Conservation (phyloP, 371 early-diverging fungal genomes). For the Mortierella sp. region DNA sequence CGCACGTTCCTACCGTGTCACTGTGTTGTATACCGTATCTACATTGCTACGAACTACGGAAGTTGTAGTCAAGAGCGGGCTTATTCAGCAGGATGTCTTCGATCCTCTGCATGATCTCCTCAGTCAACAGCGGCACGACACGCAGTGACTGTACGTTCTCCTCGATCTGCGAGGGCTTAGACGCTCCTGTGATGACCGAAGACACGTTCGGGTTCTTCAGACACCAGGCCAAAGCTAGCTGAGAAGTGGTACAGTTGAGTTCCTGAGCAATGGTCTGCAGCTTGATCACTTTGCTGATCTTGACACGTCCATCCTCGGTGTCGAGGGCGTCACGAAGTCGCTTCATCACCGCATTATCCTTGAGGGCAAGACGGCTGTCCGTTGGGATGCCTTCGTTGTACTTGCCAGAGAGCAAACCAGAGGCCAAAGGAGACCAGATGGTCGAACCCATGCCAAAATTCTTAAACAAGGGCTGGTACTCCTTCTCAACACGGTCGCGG, state of each 20-base stretch:
- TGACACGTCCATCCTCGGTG: conserved; percentile 71
- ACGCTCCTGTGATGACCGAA: conserved; percentile 79
- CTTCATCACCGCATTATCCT: conserved; percentile 73
- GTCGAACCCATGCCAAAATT: conserved; percentile 80
- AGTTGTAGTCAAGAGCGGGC: conserved; percentile 74
- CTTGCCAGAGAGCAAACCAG: conserved; percentile 83
- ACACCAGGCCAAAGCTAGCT: conserved; percentile 89
- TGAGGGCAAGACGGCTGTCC: conserved; percentile 75
- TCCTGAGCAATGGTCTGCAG: conserved; percentile 69
- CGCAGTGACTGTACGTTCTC: conserved; percentile 79
- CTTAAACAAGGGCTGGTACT: conserved; percentile 80
- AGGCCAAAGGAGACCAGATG: conserved; percentile 86
- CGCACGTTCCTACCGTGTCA: no score
- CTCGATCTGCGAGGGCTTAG: conserved; percentile 75
- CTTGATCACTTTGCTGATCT: conserved; percentile 60
- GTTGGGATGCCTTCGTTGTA: conserved; percentile 82
- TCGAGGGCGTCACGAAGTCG: conserved; percentile 68
- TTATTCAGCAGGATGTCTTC: conserved; percentile 78
- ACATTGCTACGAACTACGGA: conserved; percentile 60
- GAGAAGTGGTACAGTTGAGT: conserved; percentile 76
- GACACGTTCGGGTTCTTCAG: conserved; percentile 70
- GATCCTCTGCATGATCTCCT: conserved; percentile 74
- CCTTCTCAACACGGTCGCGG: conserved; percentile 83
- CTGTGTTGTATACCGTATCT: no score
- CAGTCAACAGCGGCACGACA: conserved; percentile 71